phyloP scores from a whole-genome alignment of 2,329 filamentous ascomycete genomes.

The Neoascochyta sp. region DNA sequence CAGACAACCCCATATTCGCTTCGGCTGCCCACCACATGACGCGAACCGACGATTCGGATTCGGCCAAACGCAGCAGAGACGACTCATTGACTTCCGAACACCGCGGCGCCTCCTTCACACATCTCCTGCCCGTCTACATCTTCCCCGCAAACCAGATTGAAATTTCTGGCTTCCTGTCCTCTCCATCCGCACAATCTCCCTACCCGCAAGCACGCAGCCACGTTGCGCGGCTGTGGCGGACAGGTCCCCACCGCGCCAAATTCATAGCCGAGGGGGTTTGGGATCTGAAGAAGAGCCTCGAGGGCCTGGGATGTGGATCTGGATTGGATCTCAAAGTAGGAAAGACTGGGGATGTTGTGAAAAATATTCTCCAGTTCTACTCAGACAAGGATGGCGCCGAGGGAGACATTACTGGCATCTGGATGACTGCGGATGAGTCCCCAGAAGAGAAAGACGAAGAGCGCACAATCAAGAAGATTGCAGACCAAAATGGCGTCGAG shows the following conservation, averaged over 20 bases:
- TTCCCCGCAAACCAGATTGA: conserved; percentile 70
- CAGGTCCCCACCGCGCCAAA: conserved; percentile 66
- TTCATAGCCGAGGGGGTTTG: conserved; percentile 71
- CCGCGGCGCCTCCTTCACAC: conserved; percentile 35
- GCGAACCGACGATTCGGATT: conserved; percentile 5
- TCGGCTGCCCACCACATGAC: conserved; percentile 40
- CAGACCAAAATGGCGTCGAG: conserved; percentile 52
- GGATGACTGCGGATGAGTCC: conserved; percentile 70
- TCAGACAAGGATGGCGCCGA: conserved; percentile 10
- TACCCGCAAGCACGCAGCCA: conserved; percentile 65
- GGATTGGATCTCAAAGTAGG: conserved; percentile 62
- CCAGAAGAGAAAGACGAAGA: conserved; percentile 68
- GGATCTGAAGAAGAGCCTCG: conserved; percentile 64
- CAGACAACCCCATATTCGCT: conserved; percentile 72
- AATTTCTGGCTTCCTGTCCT: conserved; percentile 65
- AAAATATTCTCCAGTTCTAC: conserved; percentile 53
- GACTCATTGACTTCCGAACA: conserved; percentile 25
- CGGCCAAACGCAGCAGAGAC: conserved; percentile 37
- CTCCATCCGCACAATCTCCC: conserved; percentile 47
- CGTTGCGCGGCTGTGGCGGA: conserved; percentile 68
- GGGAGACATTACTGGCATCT: conserved; percentile 59
- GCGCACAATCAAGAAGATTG: conserved; percentile 50
- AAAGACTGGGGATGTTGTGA: conserved; percentile 55
- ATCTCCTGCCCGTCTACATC: conserved; percentile 65
- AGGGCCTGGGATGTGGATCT: conserved; percentile 55